Evolutionary conservation across 257 asterid species (phyloP).

Genomic region (Cinchona pubescens): DNA sequence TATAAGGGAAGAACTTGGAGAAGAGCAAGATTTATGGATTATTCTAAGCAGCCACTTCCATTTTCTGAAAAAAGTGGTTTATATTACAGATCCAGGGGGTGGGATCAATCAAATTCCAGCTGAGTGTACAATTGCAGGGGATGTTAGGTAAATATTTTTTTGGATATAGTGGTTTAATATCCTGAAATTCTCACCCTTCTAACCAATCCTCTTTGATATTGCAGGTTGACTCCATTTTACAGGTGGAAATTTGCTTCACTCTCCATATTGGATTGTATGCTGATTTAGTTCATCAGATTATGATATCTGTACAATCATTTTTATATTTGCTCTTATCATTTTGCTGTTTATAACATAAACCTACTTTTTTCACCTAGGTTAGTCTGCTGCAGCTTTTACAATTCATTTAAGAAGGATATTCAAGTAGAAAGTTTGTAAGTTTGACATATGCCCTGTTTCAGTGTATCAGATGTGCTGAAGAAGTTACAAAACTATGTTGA

Average conservation of each 20-base stretch:
- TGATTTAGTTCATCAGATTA: background rate
- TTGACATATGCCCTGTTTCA: conserved; percentile 29
- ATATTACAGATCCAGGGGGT: conserved; percentile 89
- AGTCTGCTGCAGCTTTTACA: background rate
- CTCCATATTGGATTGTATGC: background rate
- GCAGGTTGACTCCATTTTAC: conserved; percentile 98
- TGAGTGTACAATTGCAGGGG: conserved; percentile 85
- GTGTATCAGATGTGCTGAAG: conserved; percentile 71
- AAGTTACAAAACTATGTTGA: conserved; percentile 75
- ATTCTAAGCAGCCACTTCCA: conserved; percentile 11
- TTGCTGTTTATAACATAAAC: background rate
- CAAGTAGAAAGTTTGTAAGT: background rate
- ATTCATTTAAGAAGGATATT: background rate
- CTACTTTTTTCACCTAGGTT: background rate
- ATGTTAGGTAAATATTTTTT: conserved; percentile 64
- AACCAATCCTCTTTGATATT: conserved; percentile 22
- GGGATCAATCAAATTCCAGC: conserved; percentile 96
- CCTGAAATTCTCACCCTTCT: conserved; percentile 25
- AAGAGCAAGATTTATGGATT: conserved; percentile 1
- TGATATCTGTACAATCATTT: background rate
- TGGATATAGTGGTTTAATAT: conserved; percentile 15
- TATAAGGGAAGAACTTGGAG: conserved; percentile 7
- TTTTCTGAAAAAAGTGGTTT: conserved; percentile 15
- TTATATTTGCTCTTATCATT: background rate
- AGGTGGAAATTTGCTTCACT: conserved; percentile 44